These are phyloP conservation scores for Scenedesmus sp. DNA, from an alignment of 163 green algal genomes.

Conservation along the genomic window DNA sequence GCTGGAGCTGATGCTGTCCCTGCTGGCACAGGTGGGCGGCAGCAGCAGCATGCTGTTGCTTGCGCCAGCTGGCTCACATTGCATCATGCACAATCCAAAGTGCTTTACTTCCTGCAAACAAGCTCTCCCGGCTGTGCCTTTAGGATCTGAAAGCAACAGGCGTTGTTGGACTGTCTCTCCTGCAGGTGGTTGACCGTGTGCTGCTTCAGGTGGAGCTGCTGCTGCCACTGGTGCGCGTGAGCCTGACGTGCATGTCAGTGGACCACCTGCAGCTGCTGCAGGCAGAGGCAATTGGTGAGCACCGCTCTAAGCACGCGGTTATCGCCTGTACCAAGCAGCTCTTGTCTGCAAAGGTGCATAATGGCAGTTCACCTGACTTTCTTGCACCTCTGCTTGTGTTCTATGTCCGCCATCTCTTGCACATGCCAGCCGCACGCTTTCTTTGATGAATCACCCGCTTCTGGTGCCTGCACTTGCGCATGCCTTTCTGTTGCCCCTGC, in stretches of 20 bases:
- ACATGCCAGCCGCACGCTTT: neutral
- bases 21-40: constrained; percentile 49
- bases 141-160: neutral
- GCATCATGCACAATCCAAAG: too few species aligned
- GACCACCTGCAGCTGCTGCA: constrained; percentile 70
- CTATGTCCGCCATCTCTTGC: neutral
- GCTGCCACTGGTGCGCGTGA: constrained; percentile 72
- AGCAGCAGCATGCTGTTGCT: neutral
- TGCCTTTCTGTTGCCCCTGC: neutral
- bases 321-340: neutral
- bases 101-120: neutral
- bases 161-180: neutral
- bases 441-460: too few species aligned
- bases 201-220: constrained; percentile 53
- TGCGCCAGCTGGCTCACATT: neutral
- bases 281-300: constrained; percentile 63
- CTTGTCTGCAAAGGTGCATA: neutral
- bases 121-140: neutral
- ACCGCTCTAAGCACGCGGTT: too few species aligned
- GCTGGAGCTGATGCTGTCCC: constrained; percentile 53
- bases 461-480: neutral
- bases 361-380: neutral
- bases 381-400: neutral
- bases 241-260: constrained; percentile 65
- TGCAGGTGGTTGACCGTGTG: constrained; percentile 58